A percentile compares a stretch with the other conserved stretches of the same genome.
Conservation (phyloP, 352 stramenopile genomes). For the Phytophthora pistaciae region DNA sequence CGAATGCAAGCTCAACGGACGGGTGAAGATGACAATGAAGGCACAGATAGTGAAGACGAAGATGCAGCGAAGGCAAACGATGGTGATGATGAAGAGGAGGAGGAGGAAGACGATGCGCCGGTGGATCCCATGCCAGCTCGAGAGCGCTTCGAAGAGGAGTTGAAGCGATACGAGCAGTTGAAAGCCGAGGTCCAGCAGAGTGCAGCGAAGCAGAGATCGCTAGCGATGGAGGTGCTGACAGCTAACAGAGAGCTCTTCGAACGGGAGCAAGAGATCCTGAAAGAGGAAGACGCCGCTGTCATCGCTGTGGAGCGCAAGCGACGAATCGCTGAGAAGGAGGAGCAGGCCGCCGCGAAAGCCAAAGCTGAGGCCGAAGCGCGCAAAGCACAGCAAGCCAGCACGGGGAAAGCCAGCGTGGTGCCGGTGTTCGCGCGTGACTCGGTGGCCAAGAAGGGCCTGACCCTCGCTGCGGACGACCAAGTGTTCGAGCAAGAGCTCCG, state of each 20-base stretch:
- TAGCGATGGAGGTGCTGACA: slow-evolving; percentile 72
- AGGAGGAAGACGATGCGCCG: slow-evolving; percentile 29
- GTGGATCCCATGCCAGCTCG: slow-evolving; percentile 58
- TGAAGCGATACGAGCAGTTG: slow-evolving; percentile 40
- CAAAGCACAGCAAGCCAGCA: slow-evolving; percentile 26
- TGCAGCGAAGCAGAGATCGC: slow-evolving; percentile 46
- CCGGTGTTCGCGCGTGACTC: slow-evolving; percentile 56
- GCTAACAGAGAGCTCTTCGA: slow-evolving; percentile 68
- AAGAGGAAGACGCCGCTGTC: slow-evolving; percentile 53
- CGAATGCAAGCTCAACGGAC: not conserved
- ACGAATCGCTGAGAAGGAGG: slow-evolving; percentile 50
- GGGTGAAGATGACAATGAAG: slow-evolving; percentile 20
- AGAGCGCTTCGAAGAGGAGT: slow-evolving; percentile 49
- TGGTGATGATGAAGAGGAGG: slow-evolving; percentile 12
- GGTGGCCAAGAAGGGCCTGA: slow-evolving; percentile 65
- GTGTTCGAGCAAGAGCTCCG: slow-evolving; percentile 64
- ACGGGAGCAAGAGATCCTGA: slow-evolving; percentile 57
- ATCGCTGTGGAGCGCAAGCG: slow-evolving; percentile 59
- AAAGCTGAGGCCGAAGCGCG: slow-evolving; percentile 49
- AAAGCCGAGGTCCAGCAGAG: slow-evolving; percentile 45
- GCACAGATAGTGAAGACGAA: slow-evolving; percentile 6
- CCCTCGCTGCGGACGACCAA: slow-evolving; percentile 62
- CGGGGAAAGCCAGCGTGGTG: slow-evolving; percentile 37
- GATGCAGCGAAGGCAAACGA: slow-evolving; percentile 1
- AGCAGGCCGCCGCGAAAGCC: slow-evolving; percentile 59